phyloP scores from a whole-genome alignment of 78 protist genomes.

The Dictyostelium brefeldianum region DNA sequence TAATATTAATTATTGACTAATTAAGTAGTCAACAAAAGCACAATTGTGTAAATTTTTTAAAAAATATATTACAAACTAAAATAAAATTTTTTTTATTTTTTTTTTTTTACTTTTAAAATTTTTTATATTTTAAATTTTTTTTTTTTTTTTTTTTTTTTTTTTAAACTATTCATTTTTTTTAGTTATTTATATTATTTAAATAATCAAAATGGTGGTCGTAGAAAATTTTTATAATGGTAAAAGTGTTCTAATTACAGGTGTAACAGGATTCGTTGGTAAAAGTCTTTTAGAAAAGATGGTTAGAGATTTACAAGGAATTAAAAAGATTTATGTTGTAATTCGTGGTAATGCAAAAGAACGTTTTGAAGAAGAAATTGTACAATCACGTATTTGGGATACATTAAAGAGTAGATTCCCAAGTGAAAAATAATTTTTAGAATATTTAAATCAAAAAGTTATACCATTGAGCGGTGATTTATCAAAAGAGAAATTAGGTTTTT shows the following conservation, averaged over 20 bases:
- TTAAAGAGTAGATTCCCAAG: background rate
- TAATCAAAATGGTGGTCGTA: conserved; percentile 31
- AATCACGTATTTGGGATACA: conserved; percentile 61
- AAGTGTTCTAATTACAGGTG: conserved; percentile 87
- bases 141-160: no score
- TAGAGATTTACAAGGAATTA: conserved; percentile 60
- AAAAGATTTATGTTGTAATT: conserved; percentile 50
- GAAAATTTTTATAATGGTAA: conserved; percentile 67
- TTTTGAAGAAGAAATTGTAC: conserved; percentile 79
- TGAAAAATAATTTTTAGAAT: no score
- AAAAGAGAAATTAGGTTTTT: conserved; percentile 71
- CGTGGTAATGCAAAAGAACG: conserved; percentile 85
- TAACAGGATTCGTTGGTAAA: conserved; percentile 94
- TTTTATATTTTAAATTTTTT: no score
- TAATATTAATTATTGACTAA: no score
- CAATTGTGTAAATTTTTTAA: no score
- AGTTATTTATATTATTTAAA: no score
- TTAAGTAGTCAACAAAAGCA: no score
- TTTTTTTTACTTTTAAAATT: no score
- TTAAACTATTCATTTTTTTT: no score
- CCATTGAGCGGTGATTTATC: conserved; percentile 86
- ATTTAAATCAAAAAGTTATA: conserved; percentile 36
- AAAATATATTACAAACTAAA: no score
- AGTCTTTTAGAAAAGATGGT: conserved; percentile 88
- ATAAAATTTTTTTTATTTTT: no score